phyloP scores from a whole-genome alignment of 768 basidiomycete genomes.

The Galerina marginata region DNA sequence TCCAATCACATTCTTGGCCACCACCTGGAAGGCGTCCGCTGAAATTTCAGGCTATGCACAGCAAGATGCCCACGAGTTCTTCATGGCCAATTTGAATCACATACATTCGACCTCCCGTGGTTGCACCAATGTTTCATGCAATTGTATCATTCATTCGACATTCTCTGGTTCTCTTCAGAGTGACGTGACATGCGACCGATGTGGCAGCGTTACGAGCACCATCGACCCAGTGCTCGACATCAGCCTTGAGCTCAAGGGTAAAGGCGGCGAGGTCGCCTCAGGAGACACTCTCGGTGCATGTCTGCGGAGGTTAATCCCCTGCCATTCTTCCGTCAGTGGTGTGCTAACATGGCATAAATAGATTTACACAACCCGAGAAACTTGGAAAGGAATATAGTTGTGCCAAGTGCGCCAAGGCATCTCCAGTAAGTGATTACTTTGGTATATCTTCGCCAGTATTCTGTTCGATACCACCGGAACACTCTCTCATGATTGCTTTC shows the following conservation, averaged over 20 bases:
- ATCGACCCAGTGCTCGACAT: conserved; percentile 91
- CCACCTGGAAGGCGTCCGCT: conserved; percentile 80
- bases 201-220: conserved; percentile 77
- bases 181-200: conserved; percentile 88
- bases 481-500: conserved; percentile 1
- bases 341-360: conserved; percentile 31
- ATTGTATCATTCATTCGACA: conserved; percentile 89
- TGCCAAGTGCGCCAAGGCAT: conserved; percentile 74
- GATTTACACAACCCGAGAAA: conserved; percentile 87
- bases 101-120: conserved; percentile 82
- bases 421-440: conserved; percentile 51
- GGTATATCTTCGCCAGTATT: not conserved
- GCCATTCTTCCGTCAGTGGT: no score
- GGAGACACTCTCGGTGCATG: conserved; percentile 77
- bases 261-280: conserved; percentile 45
- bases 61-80: conserved; percentile 92
- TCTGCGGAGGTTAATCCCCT: conserved; percentile 60
- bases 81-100: conserved; percentile 84
- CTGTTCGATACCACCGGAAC: not conserved
- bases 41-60: conserved; percentile 93
- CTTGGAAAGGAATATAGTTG: conserved; percentile 88
- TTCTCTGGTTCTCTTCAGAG: conserved; percentile 89
- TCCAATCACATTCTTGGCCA: conserved; percentile 81
- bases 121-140: conserved; percentile 79
- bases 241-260: conserved; percentile 77